phyloP scores from a whole-genome alignment of 2,329 filamentous ascomycete genomes.

The Kalmusia sp. region DNA sequence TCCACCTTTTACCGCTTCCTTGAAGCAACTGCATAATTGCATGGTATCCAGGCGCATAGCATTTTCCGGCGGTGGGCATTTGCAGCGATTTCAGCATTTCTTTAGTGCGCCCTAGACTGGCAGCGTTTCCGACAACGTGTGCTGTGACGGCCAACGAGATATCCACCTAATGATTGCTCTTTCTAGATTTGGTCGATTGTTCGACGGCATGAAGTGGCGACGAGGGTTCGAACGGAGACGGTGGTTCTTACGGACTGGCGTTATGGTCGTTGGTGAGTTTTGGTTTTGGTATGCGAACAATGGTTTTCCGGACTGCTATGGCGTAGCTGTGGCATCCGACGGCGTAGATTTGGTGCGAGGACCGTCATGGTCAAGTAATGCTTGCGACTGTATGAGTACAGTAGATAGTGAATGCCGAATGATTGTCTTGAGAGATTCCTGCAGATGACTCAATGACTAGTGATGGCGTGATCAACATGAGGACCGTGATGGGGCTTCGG shows the following conservation, averaged over 20 bases:
- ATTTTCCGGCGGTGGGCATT: slow-evolving; percentile 22
- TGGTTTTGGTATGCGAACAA: background rate
- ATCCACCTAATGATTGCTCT: slow-evolving; percentile 31
- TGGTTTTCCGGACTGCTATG: slow-evolving; percentile 5
- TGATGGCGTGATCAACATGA: slow-evolving; percentile 10
- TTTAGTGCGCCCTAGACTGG: slow-evolving; percentile 27
- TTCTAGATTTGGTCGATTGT: slow-evolving; percentile 14
- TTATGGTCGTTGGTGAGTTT: background rate
- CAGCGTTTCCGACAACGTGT: slow-evolving; percentile 13
- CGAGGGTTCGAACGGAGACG: slow-evolving; percentile 11
- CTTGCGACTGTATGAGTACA: background rate
- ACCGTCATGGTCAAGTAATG: slow-evolving; percentile 20
- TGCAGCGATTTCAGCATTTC: slow-evolving; percentile 40
- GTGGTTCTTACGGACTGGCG: slow-evolving; percentile 7
- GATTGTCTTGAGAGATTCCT: slow-evolving; percentile 6
- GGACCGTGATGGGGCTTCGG: slow-evolving; percentile 16
- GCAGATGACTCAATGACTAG: slow-evolving; percentile 3
- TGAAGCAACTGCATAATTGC: slow-evolving; percentile 38
- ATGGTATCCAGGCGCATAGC: slow-evolving; percentile 38
- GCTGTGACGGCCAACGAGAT: slow-evolving; percentile 35
- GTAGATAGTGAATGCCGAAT: slow-evolving; percentile 12
- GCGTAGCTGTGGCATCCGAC: background rate
- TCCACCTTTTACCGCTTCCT: slow-evolving; percentile 10
- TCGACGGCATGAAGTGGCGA: slow-evolving; percentile 13
- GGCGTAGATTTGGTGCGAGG: slow-evolving; percentile 23